These are phyloP conservation scores for Ehretia macrophylla DNA, from an alignment of 257 asterid species.

Conservation along the genomic window DNA sequence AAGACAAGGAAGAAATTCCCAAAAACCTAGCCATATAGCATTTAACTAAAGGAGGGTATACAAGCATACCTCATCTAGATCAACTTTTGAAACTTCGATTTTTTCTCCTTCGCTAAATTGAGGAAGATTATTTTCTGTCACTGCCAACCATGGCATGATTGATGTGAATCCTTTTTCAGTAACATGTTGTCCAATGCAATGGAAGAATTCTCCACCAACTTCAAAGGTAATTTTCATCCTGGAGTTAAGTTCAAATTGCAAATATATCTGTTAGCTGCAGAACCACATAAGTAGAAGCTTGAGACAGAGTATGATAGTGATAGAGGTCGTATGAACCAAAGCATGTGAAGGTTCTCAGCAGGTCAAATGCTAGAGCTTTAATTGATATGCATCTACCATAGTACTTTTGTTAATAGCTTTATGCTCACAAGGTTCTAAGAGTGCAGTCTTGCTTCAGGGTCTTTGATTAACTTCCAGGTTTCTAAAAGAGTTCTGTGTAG, in stretches of 20 bases:
- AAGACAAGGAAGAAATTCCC: neutral
- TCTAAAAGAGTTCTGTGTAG: too few species aligned
- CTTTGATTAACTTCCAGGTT: too few species aligned
- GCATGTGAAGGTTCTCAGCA: too few species aligned
- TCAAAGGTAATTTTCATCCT: slow-evolving; percentile 67
- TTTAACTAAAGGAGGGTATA: neutral
- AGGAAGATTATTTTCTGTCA: slow-evolving; percentile 69
- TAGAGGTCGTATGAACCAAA: too few species aligned
- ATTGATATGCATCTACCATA: too few species aligned
- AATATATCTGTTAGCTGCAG: slow-evolving; percentile 8
- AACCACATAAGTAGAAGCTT: slow-evolving; percentile 1
- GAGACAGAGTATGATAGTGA: too few species aligned
- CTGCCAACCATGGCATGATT: slow-evolving; percentile 92
- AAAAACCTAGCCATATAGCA: neutral
- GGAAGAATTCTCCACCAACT: slow-evolving; percentile 71
- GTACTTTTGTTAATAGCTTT: too few species aligned
- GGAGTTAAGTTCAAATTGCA: slow-evolving; percentile 18
- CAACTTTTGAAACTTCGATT: slow-evolving; percentile 54
- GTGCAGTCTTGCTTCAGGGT: too few species aligned
- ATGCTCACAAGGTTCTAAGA: too few species aligned
- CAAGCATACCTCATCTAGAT: slow-evolving; percentile 58
- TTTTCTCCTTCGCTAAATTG: slow-evolving; percentile 60
- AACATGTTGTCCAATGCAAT: slow-evolving; percentile 68
- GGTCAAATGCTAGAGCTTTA: too few species aligned
- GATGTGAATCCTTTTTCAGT: slow-evolving; percentile 69